Evolutionary conservation across 108 stramenopile genomes (phyloP).

Genomic region (Aurantiochytrium sp.): DNA sequence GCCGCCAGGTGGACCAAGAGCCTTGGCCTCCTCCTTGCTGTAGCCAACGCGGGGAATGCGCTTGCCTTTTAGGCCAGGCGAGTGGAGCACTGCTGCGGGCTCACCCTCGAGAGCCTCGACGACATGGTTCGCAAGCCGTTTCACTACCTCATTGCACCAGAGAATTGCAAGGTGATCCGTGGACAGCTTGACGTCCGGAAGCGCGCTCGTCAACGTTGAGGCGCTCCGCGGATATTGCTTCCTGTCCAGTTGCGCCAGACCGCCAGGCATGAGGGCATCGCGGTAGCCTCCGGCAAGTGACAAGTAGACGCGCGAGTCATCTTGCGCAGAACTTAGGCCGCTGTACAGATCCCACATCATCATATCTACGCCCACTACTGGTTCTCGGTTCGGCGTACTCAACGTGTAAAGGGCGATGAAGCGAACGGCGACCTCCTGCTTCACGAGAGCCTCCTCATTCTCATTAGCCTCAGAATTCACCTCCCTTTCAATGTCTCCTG

Average conservation of each 20-base stretch:
- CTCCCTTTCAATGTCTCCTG: background rate
- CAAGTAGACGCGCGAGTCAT: background rate
- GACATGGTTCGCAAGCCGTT: background rate
- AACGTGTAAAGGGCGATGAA: background rate
- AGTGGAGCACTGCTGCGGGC: background rate
- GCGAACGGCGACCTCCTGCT: background rate
- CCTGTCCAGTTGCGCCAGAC: background rate
- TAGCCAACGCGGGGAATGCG: background rate
- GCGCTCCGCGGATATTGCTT: background rate
- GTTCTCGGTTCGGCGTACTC: background rate
- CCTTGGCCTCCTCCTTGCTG: background rate
- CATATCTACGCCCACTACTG: background rate
- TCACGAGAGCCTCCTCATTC: background rate
- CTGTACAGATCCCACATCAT: background rate
- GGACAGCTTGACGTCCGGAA: background rate
- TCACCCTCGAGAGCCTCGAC: background rate
- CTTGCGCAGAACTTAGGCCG: background rate
- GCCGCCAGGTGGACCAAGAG: background rate
- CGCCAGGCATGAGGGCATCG: background rate
- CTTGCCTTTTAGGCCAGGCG: background rate
- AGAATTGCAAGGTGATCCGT: background rate
- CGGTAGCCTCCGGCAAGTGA: background rate
- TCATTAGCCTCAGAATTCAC: background rate
- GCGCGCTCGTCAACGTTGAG: background rate
- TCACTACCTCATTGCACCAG: background rate